Evolutionary conservation across 805 yeast genomes (phyloP), one percentile per base, ranked within the genome.

Genomic region (Starmerella floricola): DNA sequence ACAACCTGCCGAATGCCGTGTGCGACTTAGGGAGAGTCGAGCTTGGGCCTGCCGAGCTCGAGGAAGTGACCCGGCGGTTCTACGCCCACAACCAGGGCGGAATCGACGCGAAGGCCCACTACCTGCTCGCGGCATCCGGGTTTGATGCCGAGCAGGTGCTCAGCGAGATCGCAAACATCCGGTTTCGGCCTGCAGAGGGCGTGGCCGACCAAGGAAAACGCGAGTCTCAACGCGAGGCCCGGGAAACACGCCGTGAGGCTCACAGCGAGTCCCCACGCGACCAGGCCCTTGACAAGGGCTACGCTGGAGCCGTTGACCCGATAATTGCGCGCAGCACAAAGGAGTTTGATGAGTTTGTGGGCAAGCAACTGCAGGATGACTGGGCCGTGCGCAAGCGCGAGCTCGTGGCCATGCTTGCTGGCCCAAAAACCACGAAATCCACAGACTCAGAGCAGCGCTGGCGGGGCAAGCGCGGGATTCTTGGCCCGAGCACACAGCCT

Each of bases 81-180:
- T 33, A 29, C 37, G 40, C 34, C 30, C 45, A 38, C 37, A 43
- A 54, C 32, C 20, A 91, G 83, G 2, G 50, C 12, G 56, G 59
- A 24, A 59, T 61, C 34, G 64, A 62, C 40, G 64, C 69, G 12
- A 63, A 62, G 40, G 69, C 69, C 40, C 97, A 91, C 57, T 91
- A 91, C 59, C 64, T 91, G 31, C 65, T 88, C 34, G 95, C 95
- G 5, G 82, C 87, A 1, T 79, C 88, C 55, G 96, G 96, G 1
- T 72, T 86, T 40, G 76, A 83, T 32, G 78, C 88, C 38, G 94
- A 84, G 53, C 91, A 84, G 44, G 76, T 87, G 31, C 86, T 82
- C 50, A 45, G 63, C 60, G 59, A 71, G 51, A 57, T 69, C 46
- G 67, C 69, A 38, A 35, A 41, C 30, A 34, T 50, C 28, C 23